Conservation (phyloP, 2,329 filamentous ascomycete species). For the Diatrype stigma region DNA sequence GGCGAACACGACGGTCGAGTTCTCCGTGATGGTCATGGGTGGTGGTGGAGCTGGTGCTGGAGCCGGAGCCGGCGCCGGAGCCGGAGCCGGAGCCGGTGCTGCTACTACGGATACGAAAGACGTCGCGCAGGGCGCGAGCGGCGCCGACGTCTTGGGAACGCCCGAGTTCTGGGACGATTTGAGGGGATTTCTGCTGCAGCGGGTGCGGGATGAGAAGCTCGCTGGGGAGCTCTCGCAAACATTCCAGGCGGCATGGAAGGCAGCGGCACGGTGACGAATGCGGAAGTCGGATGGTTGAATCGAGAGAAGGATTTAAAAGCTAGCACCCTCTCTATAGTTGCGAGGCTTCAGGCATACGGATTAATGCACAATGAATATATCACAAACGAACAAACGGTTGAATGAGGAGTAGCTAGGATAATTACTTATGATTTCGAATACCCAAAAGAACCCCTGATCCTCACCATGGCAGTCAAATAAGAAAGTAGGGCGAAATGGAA, state of each 20-base stretch:
- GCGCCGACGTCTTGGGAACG: conserved; percentile 58
- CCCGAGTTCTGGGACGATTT: conserved; percentile 85
- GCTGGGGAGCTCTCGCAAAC: conserved; percentile 61
- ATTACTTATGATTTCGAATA: conserved; percentile 21
- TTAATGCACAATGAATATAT: conserved; percentile 5
- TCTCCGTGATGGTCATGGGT: conserved; percentile 84
- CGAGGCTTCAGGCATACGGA: too few species aligned
- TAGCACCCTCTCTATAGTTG: too few species aligned
- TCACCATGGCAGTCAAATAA: too few species aligned
- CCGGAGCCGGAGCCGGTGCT: conserved; percentile 28
- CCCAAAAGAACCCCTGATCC: too few species aligned
- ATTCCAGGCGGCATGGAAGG: conserved; percentile 70
- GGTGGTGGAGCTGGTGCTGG: conserved; percentile 62
- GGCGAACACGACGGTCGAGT: conserved; percentile 55
- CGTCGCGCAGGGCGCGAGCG: conserved; percentile 51
- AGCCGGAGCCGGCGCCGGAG: conserved; percentile 26
- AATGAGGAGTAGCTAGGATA: conserved; percentile 14
- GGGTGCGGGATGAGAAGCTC: conserved; percentile 65
- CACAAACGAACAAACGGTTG: conserved; percentile 7
- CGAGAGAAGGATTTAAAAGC: too few species aligned
- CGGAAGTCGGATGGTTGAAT: not conserved
- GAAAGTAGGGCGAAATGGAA: too few species aligned
- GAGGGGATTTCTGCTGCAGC: conserved; percentile 72
- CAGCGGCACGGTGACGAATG: conserved; percentile 32
- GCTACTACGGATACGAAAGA: conserved; percentile 29